A percentile compares a stretch with the other conserved stretches of the same genome.
Conservation (phyloP, 139 green algal genomes). For the Coelastrella sp. region DNA sequence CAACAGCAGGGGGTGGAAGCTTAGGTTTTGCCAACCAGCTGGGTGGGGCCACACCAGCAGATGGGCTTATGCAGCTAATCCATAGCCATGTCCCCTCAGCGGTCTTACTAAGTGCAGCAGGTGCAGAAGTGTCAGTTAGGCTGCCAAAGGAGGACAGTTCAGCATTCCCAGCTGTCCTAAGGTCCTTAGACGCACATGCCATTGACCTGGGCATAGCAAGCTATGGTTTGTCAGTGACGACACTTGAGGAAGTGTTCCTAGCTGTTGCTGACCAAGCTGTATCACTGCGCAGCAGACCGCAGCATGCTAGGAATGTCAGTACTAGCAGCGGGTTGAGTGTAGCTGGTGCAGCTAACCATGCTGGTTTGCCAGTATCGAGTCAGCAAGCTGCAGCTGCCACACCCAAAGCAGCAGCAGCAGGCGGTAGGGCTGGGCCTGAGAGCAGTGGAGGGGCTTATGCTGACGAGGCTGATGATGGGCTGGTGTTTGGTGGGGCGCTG, state of each 20-base stretch:
- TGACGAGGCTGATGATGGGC: background rate
- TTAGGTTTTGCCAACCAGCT: no score
- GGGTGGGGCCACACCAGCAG: conserved; percentile 24
- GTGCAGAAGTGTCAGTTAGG: conserved; percentile 61
- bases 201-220: conserved; percentile 54
- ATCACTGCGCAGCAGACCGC: background rate
- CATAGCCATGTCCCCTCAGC: conserved; percentile 55
- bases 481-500: conserved; percentile 50
- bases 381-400: background rate
- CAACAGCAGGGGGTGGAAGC: background rate
- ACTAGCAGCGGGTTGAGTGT: background rate
- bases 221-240: conserved; percentile 82
- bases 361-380: no score
- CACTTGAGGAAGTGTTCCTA: conserved; percentile 79
- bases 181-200: conserved; percentile 54
- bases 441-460: background rate
- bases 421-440: background rate
- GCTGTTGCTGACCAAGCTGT: conserved; percentile 46
- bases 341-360: background rate
- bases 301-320: background rate
- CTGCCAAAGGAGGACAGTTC: conserved; percentile 61
- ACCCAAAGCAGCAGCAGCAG: background rate
- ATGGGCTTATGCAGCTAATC: conserved; percentile 42
- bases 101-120: conserved; percentile 56
- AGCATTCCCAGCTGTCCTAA: conserved; percentile 61